Percentiles rank a stretch among this genome's conserved stretches.
phyloP scores from a whole-genome alignment of 2,329 filamentous ascomycete species.

The Trichophyton schoenleinii region DNA sequence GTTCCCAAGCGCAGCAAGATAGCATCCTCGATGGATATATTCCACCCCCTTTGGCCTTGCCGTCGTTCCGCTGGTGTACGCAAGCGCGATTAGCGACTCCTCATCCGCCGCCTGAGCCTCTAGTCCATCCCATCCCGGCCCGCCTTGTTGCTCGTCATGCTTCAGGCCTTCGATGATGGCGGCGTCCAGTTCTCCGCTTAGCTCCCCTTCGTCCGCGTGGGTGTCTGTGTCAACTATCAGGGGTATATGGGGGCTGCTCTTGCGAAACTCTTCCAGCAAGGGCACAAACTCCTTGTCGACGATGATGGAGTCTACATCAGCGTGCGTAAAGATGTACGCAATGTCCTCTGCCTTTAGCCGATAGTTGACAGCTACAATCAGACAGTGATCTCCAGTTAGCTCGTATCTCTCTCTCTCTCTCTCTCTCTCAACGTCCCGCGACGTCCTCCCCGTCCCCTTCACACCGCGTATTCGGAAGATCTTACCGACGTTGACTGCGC shows the following conservation, averaged over 20 bases:
- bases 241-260: constrained; percentile 49
- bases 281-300: constrained; percentile 68
- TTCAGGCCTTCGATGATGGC: constrained; percentile 68
- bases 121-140: constrained; percentile 64
- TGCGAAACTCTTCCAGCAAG: constrained; percentile 55
- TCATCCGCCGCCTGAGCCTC: constrained; percentile 60
- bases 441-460: too few species aligned
- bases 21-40: constrained; percentile 77
- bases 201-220: constrained; percentile 59
- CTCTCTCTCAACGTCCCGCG: not conserved
- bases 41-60: constrained; percentile 85
- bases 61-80: constrained; percentile 90
- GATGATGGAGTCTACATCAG: constrained; percentile 75
- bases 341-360: constrained; percentile 74
- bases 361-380: constrained; percentile 48
- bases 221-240: constrained; percentile 77
- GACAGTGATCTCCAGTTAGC: not conserved
- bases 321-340: constrained; percentile 76
- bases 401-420: not conserved
- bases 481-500: constrained; percentile 58
- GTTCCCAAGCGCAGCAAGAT: constrained; percentile 73
- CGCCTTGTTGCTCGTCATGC: constrained; percentile 54
- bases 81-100: constrained; percentile 69
- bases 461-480: not conserved
- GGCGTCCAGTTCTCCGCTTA: constrained; percentile 69